Conservation (phyloP, 1,284 basidiomycete species). For the Boletus chippewaensis region DNA sequence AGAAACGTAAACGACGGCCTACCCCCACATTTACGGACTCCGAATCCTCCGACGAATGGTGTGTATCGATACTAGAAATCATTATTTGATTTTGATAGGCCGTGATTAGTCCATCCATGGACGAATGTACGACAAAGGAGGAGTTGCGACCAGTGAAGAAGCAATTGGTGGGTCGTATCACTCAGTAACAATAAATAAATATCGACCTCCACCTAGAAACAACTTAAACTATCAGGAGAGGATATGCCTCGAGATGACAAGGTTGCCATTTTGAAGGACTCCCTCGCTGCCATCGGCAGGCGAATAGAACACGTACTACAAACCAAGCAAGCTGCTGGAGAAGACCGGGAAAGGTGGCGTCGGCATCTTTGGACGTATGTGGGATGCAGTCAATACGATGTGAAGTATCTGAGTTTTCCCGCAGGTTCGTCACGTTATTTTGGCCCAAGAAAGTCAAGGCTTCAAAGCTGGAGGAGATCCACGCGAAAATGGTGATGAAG, state of each 20-base stretch:
- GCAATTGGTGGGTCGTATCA: slow-evolving; percentile 63
- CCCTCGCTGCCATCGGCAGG: slow-evolving; percentile 87
- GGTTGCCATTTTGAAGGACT: slow-evolving; percentile 93
- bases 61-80: slow-evolving; percentile 27
- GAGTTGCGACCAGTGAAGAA: slow-evolving; percentile 95
- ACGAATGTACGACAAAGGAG: slow-evolving; percentile 92
- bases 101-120: slow-evolving; percentile 80
- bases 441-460: slow-evolving; percentile 97
- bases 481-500: slow-evolving; percentile 89
- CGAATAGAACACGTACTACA: slow-evolving; percentile 85
- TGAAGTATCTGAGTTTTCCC: slow-evolving; percentile 12
- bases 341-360: slow-evolving; percentile 80
- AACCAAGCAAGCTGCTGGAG: slow-evolving; percentile 68
- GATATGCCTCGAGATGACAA: slow-evolving; percentile 92
- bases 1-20: slow-evolving; percentile 78
- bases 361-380: slow-evolving; percentile 95
- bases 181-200: background rate
- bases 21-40: slow-evolving; percentile 92
- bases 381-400: background rate
- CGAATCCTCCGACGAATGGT: slow-evolving; percentile 84
- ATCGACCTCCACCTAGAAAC: slow-evolving; percentile 58
- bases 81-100: slow-evolving; percentile 1
- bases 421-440: slow-evolving; percentile 87
- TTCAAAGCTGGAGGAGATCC: slow-evolving; percentile 85
- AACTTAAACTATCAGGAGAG: slow-evolving; percentile 87